Percentiles rank a stretch among this genome's conserved stretches.
Conservation (phyloP, 73 alveolate genomes). For the Stentor roeselii region DNA sequence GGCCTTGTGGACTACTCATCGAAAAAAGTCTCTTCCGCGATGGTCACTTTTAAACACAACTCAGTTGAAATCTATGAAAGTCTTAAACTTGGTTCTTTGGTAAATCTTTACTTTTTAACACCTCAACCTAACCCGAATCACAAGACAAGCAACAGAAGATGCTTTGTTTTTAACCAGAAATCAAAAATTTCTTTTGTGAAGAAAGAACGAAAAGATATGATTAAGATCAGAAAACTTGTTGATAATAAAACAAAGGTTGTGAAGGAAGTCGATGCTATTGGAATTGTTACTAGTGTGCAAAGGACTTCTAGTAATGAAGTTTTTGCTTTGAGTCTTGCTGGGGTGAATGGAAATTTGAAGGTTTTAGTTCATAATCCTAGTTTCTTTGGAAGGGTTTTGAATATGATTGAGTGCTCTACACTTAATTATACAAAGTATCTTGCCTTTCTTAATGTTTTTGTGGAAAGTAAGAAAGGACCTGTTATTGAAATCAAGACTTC, state of each 20-base stretch:
- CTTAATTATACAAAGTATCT: background rate
- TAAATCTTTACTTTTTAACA: background rate
- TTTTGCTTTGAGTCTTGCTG: background rate
- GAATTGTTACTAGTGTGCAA: background rate
- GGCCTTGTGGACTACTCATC: background rate
- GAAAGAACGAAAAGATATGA: slow-evolving; percentile 14
- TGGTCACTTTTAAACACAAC: background rate
- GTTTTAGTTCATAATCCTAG: background rate
- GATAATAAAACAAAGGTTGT: background rate
- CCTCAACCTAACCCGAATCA: background rate
- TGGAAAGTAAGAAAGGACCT: background rate
- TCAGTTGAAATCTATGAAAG: background rate
- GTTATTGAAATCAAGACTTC: background rate
- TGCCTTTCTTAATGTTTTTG: slow-evolving; percentile 3
- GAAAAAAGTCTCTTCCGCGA: background rate
- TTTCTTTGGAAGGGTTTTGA: background rate
- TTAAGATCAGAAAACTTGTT: background rate
- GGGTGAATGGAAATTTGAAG: background rate
- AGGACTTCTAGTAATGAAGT: background rate
- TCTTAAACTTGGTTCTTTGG: background rate
- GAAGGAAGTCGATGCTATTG: slow-evolving; percentile 11
- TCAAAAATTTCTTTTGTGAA: background rate
- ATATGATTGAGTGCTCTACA: background rate
- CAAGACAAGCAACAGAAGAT: background rate
- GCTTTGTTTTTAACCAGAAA: background rate